A percentile compares a stretch with the other conserved stretches of the same genome.
Conservation (phyloP, 352 stramenopile species). For the Phytophthora sp. region DNA sequence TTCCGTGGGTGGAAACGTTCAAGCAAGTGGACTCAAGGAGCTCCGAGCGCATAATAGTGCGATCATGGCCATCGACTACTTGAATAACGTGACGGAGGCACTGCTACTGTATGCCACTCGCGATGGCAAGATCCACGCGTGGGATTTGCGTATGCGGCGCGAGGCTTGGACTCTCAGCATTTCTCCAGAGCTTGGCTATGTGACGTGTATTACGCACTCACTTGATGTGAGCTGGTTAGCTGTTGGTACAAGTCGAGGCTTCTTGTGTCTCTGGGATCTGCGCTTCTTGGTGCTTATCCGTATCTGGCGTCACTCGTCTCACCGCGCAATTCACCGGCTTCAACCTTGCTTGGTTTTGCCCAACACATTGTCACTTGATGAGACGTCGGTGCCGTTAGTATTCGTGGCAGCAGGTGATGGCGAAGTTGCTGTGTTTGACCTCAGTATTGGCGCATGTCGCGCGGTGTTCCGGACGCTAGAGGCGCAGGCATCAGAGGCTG, state of each 20-base stretch:
- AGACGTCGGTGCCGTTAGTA: slow-evolving; percentile 88
- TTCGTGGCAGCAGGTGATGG: slow-evolving; percentile 95
- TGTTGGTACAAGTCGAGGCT: slow-evolving; percentile 94
- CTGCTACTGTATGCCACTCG: slow-evolving; percentile 95
- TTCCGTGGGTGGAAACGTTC: slow-evolving; percentile 69
- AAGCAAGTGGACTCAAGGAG: slow-evolving; percentile 74
- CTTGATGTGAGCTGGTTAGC: slow-evolving; percentile 95
- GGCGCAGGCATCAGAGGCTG: slow-evolving; percentile 71
- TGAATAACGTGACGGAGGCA: slow-evolving; percentile 95
- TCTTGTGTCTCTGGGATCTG: slow-evolving; percentile 97
- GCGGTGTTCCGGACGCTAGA: slow-evolving; percentile 93
- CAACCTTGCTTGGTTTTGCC: slow-evolving; percentile 85
- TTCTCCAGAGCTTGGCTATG: slow-evolving; percentile 94
- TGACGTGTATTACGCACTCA: slow-evolving; percentile 95
- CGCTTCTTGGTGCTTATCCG: slow-evolving; percentile 95
- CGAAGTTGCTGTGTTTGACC: slow-evolving; percentile 90
- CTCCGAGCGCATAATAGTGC: slow-evolving; percentile 89
- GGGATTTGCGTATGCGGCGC: slow-evolving; percentile 91
- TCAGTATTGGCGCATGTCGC: slow-evolving; percentile 90
- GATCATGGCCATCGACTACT: slow-evolving; percentile 95
- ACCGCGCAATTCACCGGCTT: slow-evolving; percentile 89
- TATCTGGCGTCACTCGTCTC: slow-evolving; percentile 96
- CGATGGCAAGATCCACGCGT: slow-evolving; percentile 87
- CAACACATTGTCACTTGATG: slow-evolving; percentile 73
- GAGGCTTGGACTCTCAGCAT: slow-evolving; percentile 94